phyloP scores from a whole-genome alignment of 2,329 filamentous ascomycete species.

The Saccharata proteae region DNA sequence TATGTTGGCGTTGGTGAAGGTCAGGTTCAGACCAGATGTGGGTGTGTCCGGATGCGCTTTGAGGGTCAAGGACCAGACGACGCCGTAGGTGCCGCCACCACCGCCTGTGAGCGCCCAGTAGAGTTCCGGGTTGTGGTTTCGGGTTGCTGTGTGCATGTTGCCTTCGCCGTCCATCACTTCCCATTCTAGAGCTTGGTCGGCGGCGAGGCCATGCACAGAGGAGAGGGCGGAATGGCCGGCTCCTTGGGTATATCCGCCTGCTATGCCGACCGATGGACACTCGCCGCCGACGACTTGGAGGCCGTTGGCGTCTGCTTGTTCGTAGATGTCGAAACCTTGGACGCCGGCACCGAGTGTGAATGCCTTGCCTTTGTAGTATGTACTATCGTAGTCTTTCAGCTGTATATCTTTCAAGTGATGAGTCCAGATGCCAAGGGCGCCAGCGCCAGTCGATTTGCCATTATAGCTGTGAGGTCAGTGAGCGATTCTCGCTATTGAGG shows the following conservation, averaged over 20 bases:
- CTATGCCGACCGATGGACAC: slow-evolving; percentile 21
- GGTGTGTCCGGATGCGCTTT: slow-evolving; percentile 14
- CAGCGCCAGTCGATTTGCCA: slow-evolving; percentile 22
- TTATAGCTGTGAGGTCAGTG: slow-evolving; percentile 9
- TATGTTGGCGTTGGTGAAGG: slow-evolving; percentile 2
- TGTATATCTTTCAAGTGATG: slow-evolving; percentile 23
- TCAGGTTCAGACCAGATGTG: slow-evolving; percentile 15
- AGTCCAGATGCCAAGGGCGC: slow-evolving; percentile 23
- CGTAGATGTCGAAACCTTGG: slow-evolving; percentile 20
- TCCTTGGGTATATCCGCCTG: slow-evolving; percentile 20
- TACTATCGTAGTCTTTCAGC: slow-evolving; percentile 19
- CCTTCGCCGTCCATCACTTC: slow-evolving; percentile 22
- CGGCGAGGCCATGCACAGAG: slow-evolving; percentile 14
- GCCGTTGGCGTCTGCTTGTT: slow-evolving; percentile 13
- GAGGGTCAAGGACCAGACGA: slow-evolving; percentile 19
- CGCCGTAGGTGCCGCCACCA: slow-evolving; percentile 20
- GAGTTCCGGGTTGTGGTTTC: slow-evolving; percentile 19
- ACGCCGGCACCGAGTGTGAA: slow-evolving; percentile 19
- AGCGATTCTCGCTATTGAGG: background rate
- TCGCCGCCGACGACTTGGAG: slow-evolving; percentile 17
- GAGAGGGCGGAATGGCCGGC: slow-evolving; percentile 16
- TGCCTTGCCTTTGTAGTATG: slow-evolving; percentile 17
- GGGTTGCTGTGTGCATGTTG: slow-evolving; percentile 16
- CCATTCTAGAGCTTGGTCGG: slow-evolving; percentile 20
- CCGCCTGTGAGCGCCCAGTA: slow-evolving; percentile 25